Percentiles rank a stretch among this genome's conserved stretches.
phyloP scores from a whole-genome alignment of 2,329 filamentous ascomycete species.

The Trichoderma sp. region DNA sequence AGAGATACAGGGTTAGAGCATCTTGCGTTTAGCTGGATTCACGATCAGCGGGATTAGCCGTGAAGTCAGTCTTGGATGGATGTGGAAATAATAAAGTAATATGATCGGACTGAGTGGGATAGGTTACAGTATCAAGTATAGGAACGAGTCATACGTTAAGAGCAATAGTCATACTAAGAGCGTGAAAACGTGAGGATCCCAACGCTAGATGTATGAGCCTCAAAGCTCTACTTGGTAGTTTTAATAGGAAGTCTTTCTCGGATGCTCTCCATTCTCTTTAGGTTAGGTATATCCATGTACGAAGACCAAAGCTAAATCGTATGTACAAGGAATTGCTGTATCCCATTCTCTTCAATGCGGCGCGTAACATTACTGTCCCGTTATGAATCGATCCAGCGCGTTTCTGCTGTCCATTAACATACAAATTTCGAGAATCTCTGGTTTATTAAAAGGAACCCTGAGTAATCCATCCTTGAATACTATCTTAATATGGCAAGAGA shows the following conservation, averaged over 20 bases:
- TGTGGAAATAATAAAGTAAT: not conserved
- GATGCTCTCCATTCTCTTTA: not conserved
- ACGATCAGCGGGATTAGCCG: not conserved
- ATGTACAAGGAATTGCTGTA: too few relatives aligned
- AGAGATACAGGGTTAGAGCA: not conserved
- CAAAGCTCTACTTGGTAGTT: not conserved
- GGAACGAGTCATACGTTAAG: not conserved
- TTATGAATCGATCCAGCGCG: too few relatives aligned
- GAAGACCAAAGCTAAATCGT: too few relatives aligned
- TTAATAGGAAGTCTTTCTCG: not conserved
- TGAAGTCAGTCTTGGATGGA: not conserved
- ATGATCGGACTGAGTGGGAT: not conserved
- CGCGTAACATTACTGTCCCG: too few relatives aligned
- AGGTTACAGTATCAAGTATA: not conserved
- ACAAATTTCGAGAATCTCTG: too few relatives aligned
- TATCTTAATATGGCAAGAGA: not conserved
- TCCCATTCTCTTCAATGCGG: too few relatives aligned
- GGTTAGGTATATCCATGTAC: too few relatives aligned
- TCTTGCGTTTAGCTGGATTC: not conserved
- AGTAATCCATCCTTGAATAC: not conserved
- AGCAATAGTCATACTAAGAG: not conserved
- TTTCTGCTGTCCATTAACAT: too few relatives aligned
- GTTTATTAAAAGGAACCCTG: too few relatives aligned
- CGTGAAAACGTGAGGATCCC: not conserved
- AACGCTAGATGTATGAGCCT: not conserved